Conservation (phyloP, 768 basidiomycete genomes). For the Auricularia auricula-judae region DNA sequence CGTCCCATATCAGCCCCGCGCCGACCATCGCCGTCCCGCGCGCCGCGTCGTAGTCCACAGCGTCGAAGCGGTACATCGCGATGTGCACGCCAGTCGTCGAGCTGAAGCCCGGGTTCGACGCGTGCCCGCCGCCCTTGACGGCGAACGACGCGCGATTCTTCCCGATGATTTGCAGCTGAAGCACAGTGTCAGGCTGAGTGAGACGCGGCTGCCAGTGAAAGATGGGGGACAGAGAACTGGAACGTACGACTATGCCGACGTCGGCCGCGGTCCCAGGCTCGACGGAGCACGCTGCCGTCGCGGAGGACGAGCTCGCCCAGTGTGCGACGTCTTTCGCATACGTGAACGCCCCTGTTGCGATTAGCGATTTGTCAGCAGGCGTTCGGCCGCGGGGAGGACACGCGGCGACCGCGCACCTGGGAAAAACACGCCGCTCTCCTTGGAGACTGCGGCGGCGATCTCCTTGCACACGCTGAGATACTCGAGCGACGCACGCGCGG, state of each 20-base stretch:
- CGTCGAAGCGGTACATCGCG: conserved; percentile 36
- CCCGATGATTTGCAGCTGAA: not conserved
- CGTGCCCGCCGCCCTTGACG: conserved; percentile 49
- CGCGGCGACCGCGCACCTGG: not conserved
- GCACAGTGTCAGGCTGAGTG: not conserved
- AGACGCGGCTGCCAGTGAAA: not conserved
- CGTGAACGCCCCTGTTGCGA: conserved; percentile 5
- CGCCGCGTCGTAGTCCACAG: conserved; percentile 14
- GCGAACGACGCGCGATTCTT: conserved; percentile 1
- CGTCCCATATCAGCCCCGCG: conserved; percentile 50
- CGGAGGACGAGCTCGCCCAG: conserved; percentile 40
- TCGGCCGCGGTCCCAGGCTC: conserved; percentile 47
- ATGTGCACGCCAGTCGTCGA: conserved; percentile 54
- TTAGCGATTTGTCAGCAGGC: too few species aligned
- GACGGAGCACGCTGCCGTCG: conserved; percentile 40
- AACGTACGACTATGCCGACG: conserved; percentile 29
- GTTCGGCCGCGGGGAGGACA: too few species aligned
- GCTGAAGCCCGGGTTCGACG: conserved; percentile 43
- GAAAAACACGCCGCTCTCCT: not conserved
- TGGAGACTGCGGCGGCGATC: not conserved
- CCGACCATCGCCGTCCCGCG: conserved; percentile 17
- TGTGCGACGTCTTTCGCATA: conserved; percentile 37
- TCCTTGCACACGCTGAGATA: not conserved
- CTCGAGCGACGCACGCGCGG: not conserved
- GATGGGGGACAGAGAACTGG: not conserved